phyloP scores from a whole-genome alignment of 164 flowering plant species.

The Pachysandra terminalis region DNA sequence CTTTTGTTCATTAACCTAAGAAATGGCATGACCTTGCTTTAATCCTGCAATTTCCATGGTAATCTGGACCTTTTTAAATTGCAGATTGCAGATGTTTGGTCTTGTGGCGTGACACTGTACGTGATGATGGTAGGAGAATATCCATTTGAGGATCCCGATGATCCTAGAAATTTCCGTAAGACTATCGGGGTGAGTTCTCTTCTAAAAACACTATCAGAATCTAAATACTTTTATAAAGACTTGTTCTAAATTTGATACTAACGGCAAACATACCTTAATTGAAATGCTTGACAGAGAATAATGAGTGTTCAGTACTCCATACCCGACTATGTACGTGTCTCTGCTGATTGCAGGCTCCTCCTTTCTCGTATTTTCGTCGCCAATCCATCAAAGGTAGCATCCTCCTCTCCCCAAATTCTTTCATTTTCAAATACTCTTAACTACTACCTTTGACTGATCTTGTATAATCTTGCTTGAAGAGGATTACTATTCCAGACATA shows the following conservation, averaged over 20 bases:
- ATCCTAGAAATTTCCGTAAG: constrained; percentile 61
- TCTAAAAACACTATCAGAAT: neutral
- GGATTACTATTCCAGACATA: constrained; percentile 69
- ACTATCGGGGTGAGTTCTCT: constrained; percentile 52
- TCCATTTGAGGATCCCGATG: constrained; percentile 76
- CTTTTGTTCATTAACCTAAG: no score
- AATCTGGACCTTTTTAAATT: constrained; percentile 6
- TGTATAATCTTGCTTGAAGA: constrained; percentile 32
- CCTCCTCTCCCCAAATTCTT: neutral
- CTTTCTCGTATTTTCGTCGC: constrained; percentile 66
- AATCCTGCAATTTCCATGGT: neutral
- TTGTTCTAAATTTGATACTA: neutral
- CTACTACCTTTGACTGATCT: no score
- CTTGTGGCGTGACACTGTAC: constrained; percentile 68
- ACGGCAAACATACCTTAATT: neutral
- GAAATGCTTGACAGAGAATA: constrained; percentile 44
- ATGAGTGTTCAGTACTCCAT: constrained; percentile 61
- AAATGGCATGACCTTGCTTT: no score
- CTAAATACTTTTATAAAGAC: no score
- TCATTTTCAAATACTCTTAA: neutral
- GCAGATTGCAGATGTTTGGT: constrained; percentile 81
- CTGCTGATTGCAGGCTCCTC: constrained; percentile 53
- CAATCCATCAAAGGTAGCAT: constrained; percentile 58
- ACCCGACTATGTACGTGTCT: constrained; percentile 64
- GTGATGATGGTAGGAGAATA: constrained; percentile 76